Conservation (phyloP, 805 yeast genomes). For the Nakazawaea holstii region DNA sequence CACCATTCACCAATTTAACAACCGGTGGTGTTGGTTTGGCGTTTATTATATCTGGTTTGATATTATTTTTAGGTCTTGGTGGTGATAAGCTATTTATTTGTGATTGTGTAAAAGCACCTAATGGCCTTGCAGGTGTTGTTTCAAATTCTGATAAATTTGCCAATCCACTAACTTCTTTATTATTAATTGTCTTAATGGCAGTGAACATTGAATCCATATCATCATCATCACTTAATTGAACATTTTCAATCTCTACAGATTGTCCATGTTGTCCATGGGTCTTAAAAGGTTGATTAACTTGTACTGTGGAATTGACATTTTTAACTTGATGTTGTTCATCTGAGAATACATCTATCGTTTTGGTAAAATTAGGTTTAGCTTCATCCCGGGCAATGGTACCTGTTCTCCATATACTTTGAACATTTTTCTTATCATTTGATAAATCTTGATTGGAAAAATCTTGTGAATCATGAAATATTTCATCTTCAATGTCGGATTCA, state of each 20-base stretch:
- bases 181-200: conserved; percentile 8
- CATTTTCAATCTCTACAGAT: conserved; percentile 1
- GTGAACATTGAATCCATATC: not conserved
- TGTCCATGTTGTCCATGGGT: conserved; percentile 3
- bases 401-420: conserved; percentile 9
- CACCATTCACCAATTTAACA: conserved; percentile 20
- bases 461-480: conserved; percentile 11
- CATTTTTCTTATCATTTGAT: not conserved
- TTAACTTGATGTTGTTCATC: conserved; percentile 9
- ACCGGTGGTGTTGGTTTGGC: not conserved
- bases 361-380: not conserved
- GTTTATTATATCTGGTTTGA: not conserved
- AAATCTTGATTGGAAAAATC: not conserved
- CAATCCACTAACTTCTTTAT: conserved; percentile 14
- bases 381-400: conserved; percentile 3
- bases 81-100: conserved; percentile 12
- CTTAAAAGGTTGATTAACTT: not conserved
- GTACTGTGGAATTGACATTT: conserved; percentile 1
- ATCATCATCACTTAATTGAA: not conserved
- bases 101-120: conserved; percentile 13
- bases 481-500: conserved; percentile 12
- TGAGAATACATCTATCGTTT: not conserved
- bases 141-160: conserved; percentile 15
- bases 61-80: too few relatives aligned
- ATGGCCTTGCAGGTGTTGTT: conserved; percentile 13